Evolutionary conservation across 2,329 filamentous ascomycete species (phyloP), one percentile per base, ranked within the genome.

Genomic region (Trichoderma semiorbis): DNA sequence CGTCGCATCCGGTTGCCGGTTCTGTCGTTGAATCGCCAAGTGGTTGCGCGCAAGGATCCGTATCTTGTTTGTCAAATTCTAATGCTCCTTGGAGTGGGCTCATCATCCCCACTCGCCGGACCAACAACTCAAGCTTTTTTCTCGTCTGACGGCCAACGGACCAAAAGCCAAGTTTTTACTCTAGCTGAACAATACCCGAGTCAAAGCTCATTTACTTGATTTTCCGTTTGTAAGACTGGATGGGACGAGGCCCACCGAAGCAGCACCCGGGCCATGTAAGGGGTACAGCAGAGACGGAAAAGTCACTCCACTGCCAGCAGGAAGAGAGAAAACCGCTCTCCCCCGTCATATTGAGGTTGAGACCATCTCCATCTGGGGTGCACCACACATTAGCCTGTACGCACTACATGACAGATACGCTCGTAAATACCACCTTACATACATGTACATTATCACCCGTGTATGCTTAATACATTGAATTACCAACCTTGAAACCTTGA

Each of bases 181-280:
- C n/a, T 39, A 34, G 57, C 61, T 28, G 57, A 53, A 50, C 66
- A 62, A 69, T 69, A 57, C 66, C 32, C 66, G 66, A 69, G 66
- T 69, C 66, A 69, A 69, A 62, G 66, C 66, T 26, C 30, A 24
- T n/a, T 61, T 39, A 14, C 39, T 58, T 39, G 30, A 5, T 53
- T 50, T 53, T 50, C n/a, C 21, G 30, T n/a, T 30, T 60, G 28
- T 21, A 60, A 24, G 28, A 53, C 18, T 53, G 53, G 28, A 69
- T 69, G 57, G 57, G 39, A 62, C 28, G 57, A 62, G 66, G 66
- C 57, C 66, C 66, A 69, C 66, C 14, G 16, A 53, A 16, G 3
- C 1, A 69, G 50, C 57, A 34, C 55, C 26, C 34, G 57, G 16
- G 26, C 36, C 16, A 58, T 60, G 65, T 39, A 68, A 60, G 65